These are phyloP conservation scores for Colletotrichum cordylinicola DNA, from an alignment of 2,329 filamentous ascomycete species.

Conservation along the genomic window DNA sequence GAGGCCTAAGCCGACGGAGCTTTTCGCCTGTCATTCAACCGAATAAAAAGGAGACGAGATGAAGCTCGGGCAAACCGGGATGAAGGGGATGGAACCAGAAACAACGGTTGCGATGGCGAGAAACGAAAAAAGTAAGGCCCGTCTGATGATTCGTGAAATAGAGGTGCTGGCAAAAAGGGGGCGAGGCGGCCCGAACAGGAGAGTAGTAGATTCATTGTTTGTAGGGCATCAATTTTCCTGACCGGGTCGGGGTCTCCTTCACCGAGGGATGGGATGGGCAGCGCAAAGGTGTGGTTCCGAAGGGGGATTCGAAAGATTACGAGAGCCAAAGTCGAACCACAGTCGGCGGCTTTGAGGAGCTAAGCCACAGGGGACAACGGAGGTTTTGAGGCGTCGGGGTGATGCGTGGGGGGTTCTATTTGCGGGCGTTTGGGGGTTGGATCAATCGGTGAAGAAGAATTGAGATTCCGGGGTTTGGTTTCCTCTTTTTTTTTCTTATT, in stretches of 20 bases:
- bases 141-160: background rate
- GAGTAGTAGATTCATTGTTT: background rate
- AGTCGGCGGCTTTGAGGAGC: background rate
- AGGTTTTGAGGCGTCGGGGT: background rate
- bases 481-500: background rate
- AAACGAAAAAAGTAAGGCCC: background rate
- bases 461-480: background rate
- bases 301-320: background rate
- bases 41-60: background rate
- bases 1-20: background rate
- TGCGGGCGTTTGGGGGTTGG: background rate
- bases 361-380: background rate
- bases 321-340: constrained; percentile 14
- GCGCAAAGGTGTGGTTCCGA: background rate
- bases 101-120: background rate
- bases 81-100: background rate
- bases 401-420: background rate
- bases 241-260: background rate
- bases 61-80: background rate
- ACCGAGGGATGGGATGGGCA: background rate
- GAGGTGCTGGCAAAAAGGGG: background rate
- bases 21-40: background rate
- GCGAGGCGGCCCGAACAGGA: background rate
- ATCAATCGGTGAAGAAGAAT: background rate
- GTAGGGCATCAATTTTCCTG: background rate